These are phyloP conservation scores for Trypanosoma vivax DNA, from an alignment of 208 protist genomes.

Conservation along the genomic window DNA sequence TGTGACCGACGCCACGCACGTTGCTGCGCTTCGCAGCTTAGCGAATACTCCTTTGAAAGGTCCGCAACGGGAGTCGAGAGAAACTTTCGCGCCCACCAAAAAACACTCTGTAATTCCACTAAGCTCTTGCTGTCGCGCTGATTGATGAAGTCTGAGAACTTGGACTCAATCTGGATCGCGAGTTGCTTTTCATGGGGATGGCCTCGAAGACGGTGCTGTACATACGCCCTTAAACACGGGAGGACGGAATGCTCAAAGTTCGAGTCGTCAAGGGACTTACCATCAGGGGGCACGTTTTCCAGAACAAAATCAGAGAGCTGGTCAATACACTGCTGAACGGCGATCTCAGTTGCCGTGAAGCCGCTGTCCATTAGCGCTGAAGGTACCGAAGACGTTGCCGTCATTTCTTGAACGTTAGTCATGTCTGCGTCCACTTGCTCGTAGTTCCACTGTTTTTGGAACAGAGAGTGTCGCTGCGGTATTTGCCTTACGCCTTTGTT, in stretches of 20 bases:
- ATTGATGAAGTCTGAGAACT: neutral
- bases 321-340: neutral
- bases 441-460: too few species aligned
- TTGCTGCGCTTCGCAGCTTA: neutral
- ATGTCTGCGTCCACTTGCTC: too few species aligned
- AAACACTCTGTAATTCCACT: neutral
- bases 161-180: neutral
- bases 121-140: neutral
- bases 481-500: too few species aligned
- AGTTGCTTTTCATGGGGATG: neutral
- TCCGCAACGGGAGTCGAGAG: neutral
- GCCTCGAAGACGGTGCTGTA: neutral
- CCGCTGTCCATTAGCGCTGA: too few species aligned
- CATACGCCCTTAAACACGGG: neutral
- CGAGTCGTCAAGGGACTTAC: neutral
- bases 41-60: neutral
- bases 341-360: too few species aligned
- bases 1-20: neutral
- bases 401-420: too few species aligned
- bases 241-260: neutral
- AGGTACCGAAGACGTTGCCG: too few species aligned
- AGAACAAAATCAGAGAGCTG: neutral
- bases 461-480: too few species aligned
- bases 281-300: neutral
- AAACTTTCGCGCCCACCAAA: neutral